phyloP scores from a whole-genome alignment of 2,329 filamentous ascomycete genomes.

The Cytospora schulzeri region DNA sequence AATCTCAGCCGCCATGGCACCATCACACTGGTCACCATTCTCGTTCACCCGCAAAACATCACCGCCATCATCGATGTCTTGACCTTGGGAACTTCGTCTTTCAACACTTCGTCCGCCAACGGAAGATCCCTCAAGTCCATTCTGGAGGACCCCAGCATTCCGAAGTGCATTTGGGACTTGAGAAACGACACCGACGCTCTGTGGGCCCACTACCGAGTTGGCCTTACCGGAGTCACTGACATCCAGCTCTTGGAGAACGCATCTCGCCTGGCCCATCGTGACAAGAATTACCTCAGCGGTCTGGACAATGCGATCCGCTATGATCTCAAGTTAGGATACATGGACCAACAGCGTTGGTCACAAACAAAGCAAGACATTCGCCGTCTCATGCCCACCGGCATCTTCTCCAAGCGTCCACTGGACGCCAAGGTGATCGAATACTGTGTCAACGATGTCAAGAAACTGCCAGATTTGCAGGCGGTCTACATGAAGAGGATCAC shows the following conservation, averaged over 20 bases:
- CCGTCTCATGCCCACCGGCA: slow-evolving; percentile 14
- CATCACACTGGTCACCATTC: slow-evolving; percentile 29
- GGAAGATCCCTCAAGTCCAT: slow-evolving; percentile 30
- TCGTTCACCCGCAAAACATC: slow-evolving; percentile 21
- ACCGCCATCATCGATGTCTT: slow-evolving; percentile 32
- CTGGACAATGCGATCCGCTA: slow-evolving; percentile 25
- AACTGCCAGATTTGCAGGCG: slow-evolving; percentile 27
- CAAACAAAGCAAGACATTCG: neutral
- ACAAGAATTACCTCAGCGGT: slow-evolving; percentile 27
- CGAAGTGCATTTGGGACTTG: slow-evolving; percentile 35
- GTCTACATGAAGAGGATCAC: slow-evolving; percentile 27
- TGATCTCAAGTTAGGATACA: slow-evolving; percentile 14
- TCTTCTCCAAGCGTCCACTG: slow-evolving; percentile 27
- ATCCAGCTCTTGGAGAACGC: slow-evolving; percentile 37
- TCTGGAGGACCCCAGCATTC: slow-evolving; percentile 28
- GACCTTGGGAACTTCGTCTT: slow-evolving; percentile 27
- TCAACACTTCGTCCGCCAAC: slow-evolving; percentile 18
- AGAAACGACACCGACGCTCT: slow-evolving; percentile 35
- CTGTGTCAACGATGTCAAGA: slow-evolving; percentile 28
- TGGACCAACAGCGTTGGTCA: neutral
- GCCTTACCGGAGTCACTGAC: slow-evolving; percentile 33
- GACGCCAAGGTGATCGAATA: slow-evolving; percentile 21
- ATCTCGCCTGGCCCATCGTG: slow-evolving; percentile 16
- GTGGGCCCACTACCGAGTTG: slow-evolving; percentile 30
- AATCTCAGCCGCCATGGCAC: slow-evolving; percentile 30